A percentile compares a stretch with the other conserved stretches of the same genome.
Evolutionary conservation across 2,329 filamentous ascomycete species (phyloP).

Genomic region (Pseudocercospora fijiensis): DNA sequence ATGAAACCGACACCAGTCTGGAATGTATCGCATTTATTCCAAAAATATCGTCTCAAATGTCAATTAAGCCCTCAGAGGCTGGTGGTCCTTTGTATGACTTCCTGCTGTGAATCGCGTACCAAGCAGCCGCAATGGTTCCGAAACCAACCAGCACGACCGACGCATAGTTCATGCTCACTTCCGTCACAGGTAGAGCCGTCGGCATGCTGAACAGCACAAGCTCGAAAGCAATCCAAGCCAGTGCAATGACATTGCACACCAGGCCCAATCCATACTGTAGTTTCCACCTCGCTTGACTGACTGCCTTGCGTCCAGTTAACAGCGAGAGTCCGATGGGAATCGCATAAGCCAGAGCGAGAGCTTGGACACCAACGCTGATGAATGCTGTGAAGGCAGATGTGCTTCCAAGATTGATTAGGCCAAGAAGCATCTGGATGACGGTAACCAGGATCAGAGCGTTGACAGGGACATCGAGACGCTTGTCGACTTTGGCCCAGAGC

Average conservation of each 20-base stretch:
- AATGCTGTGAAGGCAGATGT: slow-evolving; percentile 52
- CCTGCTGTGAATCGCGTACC: slow-evolving; percentile 11
- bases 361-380: slow-evolving; percentile 57
- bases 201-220: slow-evolving; percentile 54
- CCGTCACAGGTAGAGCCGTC: slow-evolving; percentile 54
- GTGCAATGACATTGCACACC: slow-evolving; percentile 31
- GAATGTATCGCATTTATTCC: not conserved
- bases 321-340: slow-evolving; percentile 50
- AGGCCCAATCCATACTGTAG: slow-evolving; percentile 38
- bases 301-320: slow-evolving; percentile 40
- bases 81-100: slow-evolving; percentile 12
- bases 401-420: slow-evolving; percentile 52
- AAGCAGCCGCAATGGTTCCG: slow-evolving; percentile 8
- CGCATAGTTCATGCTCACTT: slow-evolving; percentile 58
- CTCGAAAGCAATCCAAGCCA: slow-evolving; percentile 34
- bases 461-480: slow-evolving; percentile 43
- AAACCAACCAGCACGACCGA: slow-evolving; percentile 58
- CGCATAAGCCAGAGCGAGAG: slow-evolving; percentile 56
- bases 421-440: slow-evolving; percentile 50
- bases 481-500: slow-evolving; percentile 41
- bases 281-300: slow-evolving; percentile 18
- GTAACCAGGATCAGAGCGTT: slow-evolving; percentile 47
- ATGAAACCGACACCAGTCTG: not conserved
- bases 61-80: slow-evolving; percentile 2
- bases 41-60: not conserved